These are phyloP conservation scores for Colletotrichum sp. DNA, from an alignment of 2,329 filamentous ascomycete species.

Conservation along the genomic window DNA sequence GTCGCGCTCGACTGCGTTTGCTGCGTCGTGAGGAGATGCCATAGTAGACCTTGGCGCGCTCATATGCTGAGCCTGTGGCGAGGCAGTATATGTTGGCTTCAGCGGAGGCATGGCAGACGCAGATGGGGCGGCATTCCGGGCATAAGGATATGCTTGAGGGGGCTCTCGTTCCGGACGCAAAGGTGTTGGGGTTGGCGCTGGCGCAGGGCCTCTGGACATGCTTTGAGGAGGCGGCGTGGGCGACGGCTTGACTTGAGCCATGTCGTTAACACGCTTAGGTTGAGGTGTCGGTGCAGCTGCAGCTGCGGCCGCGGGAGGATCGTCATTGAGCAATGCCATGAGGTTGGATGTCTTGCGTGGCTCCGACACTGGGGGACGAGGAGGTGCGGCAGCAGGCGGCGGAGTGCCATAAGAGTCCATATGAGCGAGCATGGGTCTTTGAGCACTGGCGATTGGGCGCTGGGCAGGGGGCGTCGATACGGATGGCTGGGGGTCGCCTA, in stretches of 20 bases:
- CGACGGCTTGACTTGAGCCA: constrained; percentile 48
- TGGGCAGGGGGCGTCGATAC: constrained; percentile 30
- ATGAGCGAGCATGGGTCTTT: constrained; percentile 33
- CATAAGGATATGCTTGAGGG: constrained; percentile 50
- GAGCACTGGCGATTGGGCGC: constrained; percentile 6
- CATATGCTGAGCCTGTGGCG: constrained; percentile 54
- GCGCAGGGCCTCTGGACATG: constrained; percentile 43
- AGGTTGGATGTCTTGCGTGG: constrained; percentile 67
- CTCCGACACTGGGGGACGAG: constrained; percentile 41
- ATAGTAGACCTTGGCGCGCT: constrained; percentile 48
- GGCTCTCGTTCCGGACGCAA: constrained; percentile 56
- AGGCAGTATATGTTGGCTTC: constrained; percentile 56
- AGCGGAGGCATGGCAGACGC: constrained; percentile 57
- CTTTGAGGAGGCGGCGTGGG: constrained; percentile 54
- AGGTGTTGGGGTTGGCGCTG: constrained; percentile 42
- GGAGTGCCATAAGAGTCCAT: constrained; percentile 37
- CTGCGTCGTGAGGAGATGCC: constrained; percentile 42
- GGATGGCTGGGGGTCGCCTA: constrained; percentile 40
- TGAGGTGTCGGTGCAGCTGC: constrained; percentile 24
- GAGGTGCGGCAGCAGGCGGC: constrained; percentile 42
- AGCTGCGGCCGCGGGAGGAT: constrained; percentile 45
- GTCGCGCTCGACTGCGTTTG: constrained; percentile 45
- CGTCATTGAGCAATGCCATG: constrained; percentile 67
- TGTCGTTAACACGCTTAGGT: constrained; percentile 54
- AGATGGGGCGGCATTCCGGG: constrained; percentile 39